These are phyloP conservation scores for Colletotrichum echinochloae DNA, from an alignment of 2,329 filamentous ascomycete species.

Conservation along the genomic window DNA sequence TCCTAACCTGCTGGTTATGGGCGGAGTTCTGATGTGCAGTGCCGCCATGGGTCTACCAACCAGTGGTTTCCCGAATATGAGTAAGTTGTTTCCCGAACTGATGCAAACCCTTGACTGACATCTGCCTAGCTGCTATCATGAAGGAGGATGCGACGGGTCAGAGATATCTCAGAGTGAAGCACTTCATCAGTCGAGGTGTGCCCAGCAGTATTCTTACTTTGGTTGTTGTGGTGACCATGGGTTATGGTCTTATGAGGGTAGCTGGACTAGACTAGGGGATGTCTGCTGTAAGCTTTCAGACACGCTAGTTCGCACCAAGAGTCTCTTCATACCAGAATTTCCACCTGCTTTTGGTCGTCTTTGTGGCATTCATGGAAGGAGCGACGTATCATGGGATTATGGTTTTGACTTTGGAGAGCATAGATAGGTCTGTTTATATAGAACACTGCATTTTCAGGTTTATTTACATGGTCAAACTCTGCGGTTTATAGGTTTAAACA, in stretches of 20 bases:
- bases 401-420: background rate
- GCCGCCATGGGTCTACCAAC: slow-evolving; percentile 98
- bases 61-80: slow-evolving; percentile 99
- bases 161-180: slow-evolving; percentile 89
- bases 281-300: background rate
- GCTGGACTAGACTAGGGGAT: slow-evolving; percentile 67
- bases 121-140: slow-evolving; percentile 87
- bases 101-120: background rate
- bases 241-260: slow-evolving; percentile 89
- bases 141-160: slow-evolving; percentile 97
- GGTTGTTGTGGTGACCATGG: slow-evolving; percentile 84
- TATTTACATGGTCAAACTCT: background rate
- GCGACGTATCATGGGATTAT: background rate
- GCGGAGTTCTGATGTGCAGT: slow-evolving; percentile 92
- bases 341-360: background rate
- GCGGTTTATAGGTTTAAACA: background rate
- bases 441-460: background rate
- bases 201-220: slow-evolving; percentile 87
- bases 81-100: slow-evolving; percentile 68
- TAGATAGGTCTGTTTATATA: background rate
- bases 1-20: slow-evolving; percentile 96
- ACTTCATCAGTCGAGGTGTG: slow-evolving; percentile 94
- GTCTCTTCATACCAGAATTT: background rate
- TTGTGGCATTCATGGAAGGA: background rate
- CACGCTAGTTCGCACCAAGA: background rate